Evolutionary conservation across 2,329 filamentous ascomycete genomes (phyloP), one percentile per base, ranked within the genome.

Genomic region (Rutstroemia sp.): DNA sequence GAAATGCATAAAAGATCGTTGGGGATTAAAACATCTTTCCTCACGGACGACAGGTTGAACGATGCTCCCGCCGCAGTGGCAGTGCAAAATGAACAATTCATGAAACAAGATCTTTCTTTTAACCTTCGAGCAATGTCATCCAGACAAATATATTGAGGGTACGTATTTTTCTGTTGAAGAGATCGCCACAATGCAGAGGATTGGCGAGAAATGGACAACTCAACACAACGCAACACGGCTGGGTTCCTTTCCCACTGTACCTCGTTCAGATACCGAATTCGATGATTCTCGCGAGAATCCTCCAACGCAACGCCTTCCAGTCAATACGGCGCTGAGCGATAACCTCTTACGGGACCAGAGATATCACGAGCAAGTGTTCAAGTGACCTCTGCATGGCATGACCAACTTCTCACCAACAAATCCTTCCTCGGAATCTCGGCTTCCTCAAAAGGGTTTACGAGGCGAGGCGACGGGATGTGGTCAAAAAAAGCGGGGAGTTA

Each of bases 21-120:
- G 53, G 47, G 53, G 53, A 51, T 45, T 38, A 55, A 34, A 34
- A 34, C 12, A 50, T 44, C 25, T 37, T n/a, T 55, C 25, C 23
- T 49, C 52, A 54, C 52, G 45, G 52, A 54, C 52, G 37, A 55
- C 37, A 50, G 46, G 46, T 44, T 55, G 53, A 38, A 25, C 47
- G 47, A 51, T 55, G 53, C 53, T 19, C 19, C 27, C 12, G 37
- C 46, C 47, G 47, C 48, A 44, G 53, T 55, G 53, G 53, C 53
- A 51, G 53, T 55, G 41, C 47, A 48, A 14, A 14, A 12, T 16
- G 21, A 23, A 25, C 19, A 21, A 25, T 27, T 25, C 16, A 25
- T 47, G 44, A 47, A 47, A 47, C 44, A 47, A 27, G 44, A 16
- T 27, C 25, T 47, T 47, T 27, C 12, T n/a, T 47, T 27, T 27